These are phyloP conservation scores for Amylocarpus encephaloides DNA, from an alignment of 2,329 filamentous ascomycete species.

Conservation along the genomic window DNA sequence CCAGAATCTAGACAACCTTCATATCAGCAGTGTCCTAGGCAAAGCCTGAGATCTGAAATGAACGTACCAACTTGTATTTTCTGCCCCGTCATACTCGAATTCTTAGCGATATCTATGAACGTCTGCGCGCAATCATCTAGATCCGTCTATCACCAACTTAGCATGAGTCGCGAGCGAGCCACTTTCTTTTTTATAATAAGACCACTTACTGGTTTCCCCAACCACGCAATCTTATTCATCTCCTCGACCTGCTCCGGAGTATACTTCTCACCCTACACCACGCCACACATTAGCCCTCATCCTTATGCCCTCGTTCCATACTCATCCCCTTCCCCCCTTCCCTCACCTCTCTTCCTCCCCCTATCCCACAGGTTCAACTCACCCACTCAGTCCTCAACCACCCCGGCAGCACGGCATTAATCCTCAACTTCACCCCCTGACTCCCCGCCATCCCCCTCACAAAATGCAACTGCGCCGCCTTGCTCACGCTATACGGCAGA, in stretches of 20 bases:
- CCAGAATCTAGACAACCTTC: background rate
- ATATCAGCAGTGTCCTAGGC: too few relatives aligned
- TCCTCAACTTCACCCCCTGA: conserved; percentile 54
- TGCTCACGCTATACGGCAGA: conserved; percentile 33
- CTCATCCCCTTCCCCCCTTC: background rate
- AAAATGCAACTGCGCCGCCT: conserved; percentile 51
- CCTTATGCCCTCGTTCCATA: too few relatives aligned
- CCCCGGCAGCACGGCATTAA: conserved; percentile 60
- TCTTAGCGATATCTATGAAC: conserved; percentile 49
- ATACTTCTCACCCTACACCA: conserved; percentile 44
- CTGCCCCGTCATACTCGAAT: conserved; percentile 33
- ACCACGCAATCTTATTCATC: conserved; percentile 42
- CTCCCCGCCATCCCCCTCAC: conserved; percentile 59
- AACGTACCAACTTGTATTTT: conserved; percentile 29
- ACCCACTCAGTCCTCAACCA: conserved; percentile 61
- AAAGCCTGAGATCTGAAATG: background rate
- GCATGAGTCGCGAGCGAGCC: too few relatives aligned
- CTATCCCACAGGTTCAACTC: too few relatives aligned
- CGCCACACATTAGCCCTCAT: background rate
- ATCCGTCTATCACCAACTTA: conserved; percentile 38
- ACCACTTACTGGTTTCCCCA: conserved; percentile 48
- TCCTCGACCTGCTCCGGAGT: conserved; percentile 43
- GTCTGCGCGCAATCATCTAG: conserved; percentile 48
- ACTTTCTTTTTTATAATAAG: background rate
- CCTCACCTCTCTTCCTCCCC: background rate